Base-by-base conservation (phyloP, 768 basidiomycete species). In the Psilocybe cyanescens region DNA sequence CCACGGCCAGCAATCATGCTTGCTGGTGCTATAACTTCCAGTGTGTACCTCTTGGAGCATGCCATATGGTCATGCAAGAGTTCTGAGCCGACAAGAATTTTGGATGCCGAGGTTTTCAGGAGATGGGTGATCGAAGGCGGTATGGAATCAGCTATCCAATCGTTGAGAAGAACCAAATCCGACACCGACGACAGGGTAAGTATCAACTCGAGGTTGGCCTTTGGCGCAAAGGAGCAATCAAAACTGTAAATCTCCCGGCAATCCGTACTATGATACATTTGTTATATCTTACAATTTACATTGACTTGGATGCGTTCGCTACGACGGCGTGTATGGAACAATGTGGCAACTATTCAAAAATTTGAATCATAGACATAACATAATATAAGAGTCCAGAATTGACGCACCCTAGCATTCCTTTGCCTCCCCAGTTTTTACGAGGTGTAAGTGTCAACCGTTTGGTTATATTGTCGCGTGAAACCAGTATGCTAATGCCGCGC, bases 361-460 rank as follows among this genome's bases (percentile, higher is more conserved):
- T 47, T n/a, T 53, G 19, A 30, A 28, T 49, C 33, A 41, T 12
- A 31, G 9, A 50, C 2, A 7, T 30, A 12, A 46, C 6, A 5
- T 3, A 46, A 19, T 46, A 44, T 35, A 24, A 58, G 52, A 48
- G 9, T 37, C 3, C 47, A 55, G 28, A 35, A n/a, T 47, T 48
- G 16, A 73, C 86, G 67, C 63, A 93, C 90, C 95, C 95, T 46
- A 97, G 77, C 72, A 90, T 79, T 8, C 95, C 95, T 60, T 92
- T 80, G 8, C 95, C 95, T 63, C 93, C 94, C 95, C 95, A 97
- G 6, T 88, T 88, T 59, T 81, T 84, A 53, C 85, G 74, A 5
- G 94, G 93, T 3, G 78, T 88, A 46, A 95, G 76, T n/a, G 73
- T 81, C 59, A 94, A 68, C 17, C 76, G 77, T 12, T 85, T 65